Evolutionary conservation across 2,329 filamentous ascomycete species (phyloP).

Genomic region (Ascochyta fabae): DNA sequence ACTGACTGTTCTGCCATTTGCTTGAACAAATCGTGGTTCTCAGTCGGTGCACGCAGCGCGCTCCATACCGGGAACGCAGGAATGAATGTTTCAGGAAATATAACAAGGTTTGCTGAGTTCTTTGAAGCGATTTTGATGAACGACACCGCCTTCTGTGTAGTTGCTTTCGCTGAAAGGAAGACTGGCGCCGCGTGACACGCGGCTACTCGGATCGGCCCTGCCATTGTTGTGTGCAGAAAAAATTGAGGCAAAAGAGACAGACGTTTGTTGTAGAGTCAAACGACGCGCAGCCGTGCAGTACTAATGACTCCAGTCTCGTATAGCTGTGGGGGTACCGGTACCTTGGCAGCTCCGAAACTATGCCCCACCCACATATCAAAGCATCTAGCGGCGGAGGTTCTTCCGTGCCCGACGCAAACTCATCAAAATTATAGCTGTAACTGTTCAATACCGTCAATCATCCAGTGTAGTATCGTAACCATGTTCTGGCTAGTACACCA

Average conservation of each 20-base stretch:
- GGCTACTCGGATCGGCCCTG: constrained; percentile 27
- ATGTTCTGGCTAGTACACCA: too few species aligned
- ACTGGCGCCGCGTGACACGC: constrained; percentile 49
- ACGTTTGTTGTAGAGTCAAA: neutral
- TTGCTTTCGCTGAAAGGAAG: constrained; percentile 56
- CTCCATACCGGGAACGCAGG: constrained; percentile 63
- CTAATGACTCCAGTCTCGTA: too few species aligned
- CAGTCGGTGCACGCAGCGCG: constrained; percentile 54
- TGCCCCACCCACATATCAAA: too few species aligned
- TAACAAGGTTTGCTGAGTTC: constrained; percentile 57
- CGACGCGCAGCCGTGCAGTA: neutral
- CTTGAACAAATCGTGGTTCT: constrained; percentile 60
- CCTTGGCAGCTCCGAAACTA: too few species aligned
- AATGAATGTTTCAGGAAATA: constrained; percentile 62
- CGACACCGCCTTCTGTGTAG: constrained; percentile 55
- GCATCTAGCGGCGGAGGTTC: too few species aligned
- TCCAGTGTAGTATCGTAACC: too few species aligned
- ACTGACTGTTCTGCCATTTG: constrained; percentile 54
- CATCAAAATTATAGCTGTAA: too few species aligned
- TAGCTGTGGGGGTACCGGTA: too few species aligned
- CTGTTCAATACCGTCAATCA: too few species aligned
- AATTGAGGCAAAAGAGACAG: neutral
- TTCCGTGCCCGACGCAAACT: too few species aligned
- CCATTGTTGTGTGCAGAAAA: constrained; percentile 15
- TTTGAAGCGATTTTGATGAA: constrained; percentile 55